Evolutionary conservation across 2,329 filamentous ascomycete species (phyloP), one percentile per base, ranked within the genome.

Genomic region (Fulvia fulva): DNA sequence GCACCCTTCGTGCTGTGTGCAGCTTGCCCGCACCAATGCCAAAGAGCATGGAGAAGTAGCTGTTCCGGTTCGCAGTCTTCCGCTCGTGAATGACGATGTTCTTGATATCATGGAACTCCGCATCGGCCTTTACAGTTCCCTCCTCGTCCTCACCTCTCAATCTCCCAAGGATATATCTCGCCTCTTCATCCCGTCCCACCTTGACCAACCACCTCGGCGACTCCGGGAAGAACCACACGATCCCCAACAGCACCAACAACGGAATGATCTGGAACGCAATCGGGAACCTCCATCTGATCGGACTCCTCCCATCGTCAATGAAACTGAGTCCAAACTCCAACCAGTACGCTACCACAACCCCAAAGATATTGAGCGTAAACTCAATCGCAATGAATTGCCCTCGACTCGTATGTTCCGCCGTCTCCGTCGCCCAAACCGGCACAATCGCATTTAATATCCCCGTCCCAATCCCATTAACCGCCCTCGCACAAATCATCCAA

Each of bases 341-440:
- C 75, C 75, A 78, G 61, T 73, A 72, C 5, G 70, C 70, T 4
- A 71, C 69, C 8, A 77, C 21, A 0, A 89, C 85, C 66, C 87
- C 87, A 50, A 88, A 84, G 60, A 89, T 89, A 67, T 90, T 90
- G 8, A 89, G 72, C 0, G 86, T 89, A 62, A 90, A 90, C 66
- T 90, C 87, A 45, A 67, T 59, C 26, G 59, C 59, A 45, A 67
- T 62, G 45, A 71, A 71, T 23, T 63, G 80, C 5, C 88, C 88
- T 43, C 88, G 81, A 1, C 83, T 85, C 0, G 81, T 88, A 66
- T 89, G 84, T 41, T 87, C 82, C 0, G 85, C 83, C 0, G 84
- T 87, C 71, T 89, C 87, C 0, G 87, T 87, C 0, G 86, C 85
- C 85, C 85, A 89, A 3, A 88, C 86, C 0, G 87, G 87, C 0